These are phyloP conservation scores for Aspergillus nomiae DNA, from an alignment of 2,329 filamentous ascomycete species.

Conservation along the genomic window DNA sequence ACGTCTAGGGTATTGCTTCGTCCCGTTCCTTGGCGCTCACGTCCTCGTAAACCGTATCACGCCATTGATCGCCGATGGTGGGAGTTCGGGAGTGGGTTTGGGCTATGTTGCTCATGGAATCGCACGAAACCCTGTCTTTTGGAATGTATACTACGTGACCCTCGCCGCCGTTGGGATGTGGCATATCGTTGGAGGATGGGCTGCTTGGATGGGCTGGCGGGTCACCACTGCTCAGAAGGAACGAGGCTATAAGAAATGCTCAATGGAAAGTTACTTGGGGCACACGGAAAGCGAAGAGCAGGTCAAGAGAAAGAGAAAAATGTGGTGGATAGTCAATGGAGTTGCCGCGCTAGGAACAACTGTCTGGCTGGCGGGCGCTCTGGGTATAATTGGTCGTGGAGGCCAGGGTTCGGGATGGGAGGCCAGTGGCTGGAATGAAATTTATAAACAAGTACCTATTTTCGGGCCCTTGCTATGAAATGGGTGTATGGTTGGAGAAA, in stretches of 20 bases:
- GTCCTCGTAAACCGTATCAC: constrained; percentile 73
- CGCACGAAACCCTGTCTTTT: constrained; percentile 65
- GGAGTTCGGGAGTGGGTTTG: constrained; percentile 81
- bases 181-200: constrained; percentile 82
- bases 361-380: constrained; percentile 79
- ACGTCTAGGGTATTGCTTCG: constrained; percentile 70
- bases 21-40: constrained; percentile 69
- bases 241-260: constrained; percentile 28
- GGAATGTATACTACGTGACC: constrained; percentile 69
- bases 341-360: constrained; percentile 59
- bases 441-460: constrained; percentile 65
- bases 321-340: constrained; percentile 72
- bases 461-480: constrained; percentile 53
- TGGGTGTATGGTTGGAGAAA: not conserved
- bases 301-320: constrained; percentile 58
- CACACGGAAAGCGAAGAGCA: constrained; percentile 55
- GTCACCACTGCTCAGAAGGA: constrained; percentile 38
- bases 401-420: constrained; percentile 76
- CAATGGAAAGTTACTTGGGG: constrained; percentile 35
- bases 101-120: constrained; percentile 86
- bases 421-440: constrained; percentile 73
- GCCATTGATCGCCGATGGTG: constrained; percentile 76
- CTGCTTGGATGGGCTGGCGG: constrained; percentile 72
- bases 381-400: constrained; percentile 74
- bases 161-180: constrained; percentile 69